Evolutionary conservation across 805 yeast species (phyloP).

Genomic region (Ogataea kodamae): DNA sequence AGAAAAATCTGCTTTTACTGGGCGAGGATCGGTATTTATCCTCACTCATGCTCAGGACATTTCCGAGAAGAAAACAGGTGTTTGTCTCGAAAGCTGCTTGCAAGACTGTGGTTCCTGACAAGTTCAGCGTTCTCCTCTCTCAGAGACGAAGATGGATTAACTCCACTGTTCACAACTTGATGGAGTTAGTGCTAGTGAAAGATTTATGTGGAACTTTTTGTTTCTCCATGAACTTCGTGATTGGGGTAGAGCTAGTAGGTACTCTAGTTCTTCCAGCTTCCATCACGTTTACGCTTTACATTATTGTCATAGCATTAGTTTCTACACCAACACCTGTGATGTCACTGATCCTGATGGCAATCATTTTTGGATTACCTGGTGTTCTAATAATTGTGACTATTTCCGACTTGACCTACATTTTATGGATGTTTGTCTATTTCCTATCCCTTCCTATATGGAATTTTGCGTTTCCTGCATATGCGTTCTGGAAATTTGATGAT

Average conservation of each 20-base stretch:
- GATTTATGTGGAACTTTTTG: conserved; percentile 94
- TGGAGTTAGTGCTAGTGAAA: conserved; percentile 79
- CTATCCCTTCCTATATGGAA: conserved; percentile 92
- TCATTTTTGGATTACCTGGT: conserved; percentile 86
- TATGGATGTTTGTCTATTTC: conserved; percentile 78
- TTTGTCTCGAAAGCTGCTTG: conserved; percentile 91
- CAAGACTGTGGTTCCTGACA: conserved; percentile 85
- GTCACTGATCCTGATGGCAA: conserved; percentile 70
- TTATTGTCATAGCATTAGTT: conserved; percentile 65
- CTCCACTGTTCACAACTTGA: conserved; percentile 87
- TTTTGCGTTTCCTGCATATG: conserved; percentile 78
- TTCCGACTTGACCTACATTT: conserved; percentile 62
- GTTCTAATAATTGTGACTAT: conserved; percentile 76
- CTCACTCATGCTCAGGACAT: conserved; percentile 80
- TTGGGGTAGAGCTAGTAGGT: conserved; percentile 79
- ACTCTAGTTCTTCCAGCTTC: conserved; percentile 89
- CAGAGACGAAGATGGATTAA: conserved; percentile 97
- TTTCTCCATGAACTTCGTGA: conserved; percentile 91
- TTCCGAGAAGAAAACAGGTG: conserved; percentile 83
- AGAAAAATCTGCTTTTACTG: conserved; percentile 74
- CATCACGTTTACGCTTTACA: conserved; percentile 76
- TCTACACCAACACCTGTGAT: conserved; percentile 72
- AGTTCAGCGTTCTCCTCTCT: conserved; percentile 72
- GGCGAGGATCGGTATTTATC: conserved; percentile 91
- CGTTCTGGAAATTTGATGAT: conserved; percentile 94